Base-by-base conservation (phyloP, 345 rosid species). In the Camelina sativa region DNA sequence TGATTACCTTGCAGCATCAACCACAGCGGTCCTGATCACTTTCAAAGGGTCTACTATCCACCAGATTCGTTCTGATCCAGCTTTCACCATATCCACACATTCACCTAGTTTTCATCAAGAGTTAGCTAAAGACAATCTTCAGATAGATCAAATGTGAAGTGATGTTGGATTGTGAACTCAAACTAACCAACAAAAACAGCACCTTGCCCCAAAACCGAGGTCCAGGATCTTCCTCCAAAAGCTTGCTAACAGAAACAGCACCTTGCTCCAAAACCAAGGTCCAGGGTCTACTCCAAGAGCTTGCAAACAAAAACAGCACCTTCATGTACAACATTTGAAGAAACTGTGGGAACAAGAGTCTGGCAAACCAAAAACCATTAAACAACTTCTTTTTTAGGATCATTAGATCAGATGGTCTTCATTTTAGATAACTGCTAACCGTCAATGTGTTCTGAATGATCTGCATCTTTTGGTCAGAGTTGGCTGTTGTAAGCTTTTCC, bases 1-100 rank as follows among this genome's bases (percentile, higher is more conserved):
- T 32, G 15, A 28, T 55, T 47, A 70, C 67, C 75, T 60, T 1
- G 75, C 75, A 23, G 75, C 56, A 11, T 51, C 30, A 19, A 11
- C 32, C 13, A 53, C 32, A 47, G 3, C 4, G 3, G 51, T 12
- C 51, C 51, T 46, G 50, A 6, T 46, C 19, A 46, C 17, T 46
- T 46, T 46, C 19, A 46, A 17, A 44, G 50, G 17, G 19, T 5
- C n/a, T 41, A 41, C 28, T 25, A 32, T 46, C 50, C 17, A 46
- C 50, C 16, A 46, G 19, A 46, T 46, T 3, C 8, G 19, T 46
- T 3, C 51, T 46, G 51, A n/a, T n/a, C 12, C 54, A 50, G 54
- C 23, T 17, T 16, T 15, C 19, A 16, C 22, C 53, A 16, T 48
- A 16, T 16, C 53, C 10, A 48, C 53, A 16, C 2, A 7, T 8